phyloP scores from a whole-genome alignment of 2,329 filamentous ascomycete genomes.

The Aspergillus vadensis region DNA sequence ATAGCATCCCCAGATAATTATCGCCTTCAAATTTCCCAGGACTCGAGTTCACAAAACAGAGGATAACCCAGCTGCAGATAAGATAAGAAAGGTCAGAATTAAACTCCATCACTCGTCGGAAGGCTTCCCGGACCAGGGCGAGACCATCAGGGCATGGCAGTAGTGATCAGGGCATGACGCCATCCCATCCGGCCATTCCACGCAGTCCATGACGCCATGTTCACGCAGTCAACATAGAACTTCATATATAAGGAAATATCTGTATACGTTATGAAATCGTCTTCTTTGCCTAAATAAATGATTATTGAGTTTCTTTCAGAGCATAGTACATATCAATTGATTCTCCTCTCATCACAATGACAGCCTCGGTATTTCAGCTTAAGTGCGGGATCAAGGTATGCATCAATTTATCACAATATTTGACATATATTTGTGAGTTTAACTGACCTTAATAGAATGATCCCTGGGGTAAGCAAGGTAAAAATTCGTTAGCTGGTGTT shows the following conservation, averaged over 20 bases:
- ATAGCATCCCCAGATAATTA: not conserved
- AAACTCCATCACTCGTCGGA: too few species aligned
- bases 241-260: not conserved
- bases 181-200: not conserved
- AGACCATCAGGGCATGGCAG: not conserved
- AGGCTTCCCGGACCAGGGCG: not conserved
- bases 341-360: slow-evolving; percentile 37
- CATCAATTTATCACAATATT: not conserved
- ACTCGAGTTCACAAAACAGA: not conserved
- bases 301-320: too few species aligned
- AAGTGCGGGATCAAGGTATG: slow-evolving; percentile 56
- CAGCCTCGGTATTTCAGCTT: slow-evolving; percentile 55
- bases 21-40: not conserved
- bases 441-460: slow-evolving; percentile 53
- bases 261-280: too few species aligned
- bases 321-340: too few species aligned
- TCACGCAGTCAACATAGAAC: not conserved
- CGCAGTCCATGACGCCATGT: slow-evolving; percentile 18
- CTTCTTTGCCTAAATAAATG: too few species aligned
- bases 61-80: not conserved
- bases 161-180: slow-evolving; percentile 10
- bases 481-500: slow-evolving; percentile 64
- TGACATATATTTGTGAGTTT: too few species aligned
- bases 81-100: not conserved
- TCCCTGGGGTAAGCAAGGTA: slow-evolving; percentile 70